Evolutionary conservation across 768 basidiomycete genomes (phyloP).

Genomic region (Naganishia antarctica): DNA sequence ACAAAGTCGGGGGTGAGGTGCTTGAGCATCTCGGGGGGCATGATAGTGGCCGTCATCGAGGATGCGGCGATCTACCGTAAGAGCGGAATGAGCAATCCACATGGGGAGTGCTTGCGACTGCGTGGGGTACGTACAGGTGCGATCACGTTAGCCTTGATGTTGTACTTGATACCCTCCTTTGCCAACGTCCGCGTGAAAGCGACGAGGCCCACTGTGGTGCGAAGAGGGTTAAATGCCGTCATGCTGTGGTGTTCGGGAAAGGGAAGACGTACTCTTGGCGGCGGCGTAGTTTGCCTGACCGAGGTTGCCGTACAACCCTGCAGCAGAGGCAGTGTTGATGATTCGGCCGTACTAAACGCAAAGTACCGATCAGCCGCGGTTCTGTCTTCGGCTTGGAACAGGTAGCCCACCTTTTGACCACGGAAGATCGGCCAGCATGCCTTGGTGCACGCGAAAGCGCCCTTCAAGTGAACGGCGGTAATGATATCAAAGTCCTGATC

Average conservation of each 20-base stretch:
- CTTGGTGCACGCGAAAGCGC: slow-evolving; percentile 84
- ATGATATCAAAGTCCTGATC: slow-evolving; percentile 88
- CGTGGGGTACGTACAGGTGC: slow-evolving; percentile 64
- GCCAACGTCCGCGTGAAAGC: slow-evolving; percentile 90
- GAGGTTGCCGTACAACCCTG: slow-evolving; percentile 91
- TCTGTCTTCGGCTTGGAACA: background rate
- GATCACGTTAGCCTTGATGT: slow-evolving; percentile 77
- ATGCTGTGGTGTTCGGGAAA: no score
- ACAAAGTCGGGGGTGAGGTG: slow-evolving; percentile 86
- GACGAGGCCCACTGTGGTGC: slow-evolving; percentile 70
- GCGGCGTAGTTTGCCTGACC: slow-evolving; percentile 98
- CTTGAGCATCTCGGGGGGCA: slow-evolving; percentile 90
- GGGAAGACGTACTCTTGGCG: slow-evolving; percentile 62
- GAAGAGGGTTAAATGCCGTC: background rate
- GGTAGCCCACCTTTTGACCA: slow-evolving; percentile 44
- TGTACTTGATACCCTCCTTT: slow-evolving; percentile 84
- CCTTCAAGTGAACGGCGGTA: slow-evolving; percentile 84
- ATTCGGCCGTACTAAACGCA: slow-evolving; percentile 71
- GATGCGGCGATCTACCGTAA: slow-evolving; percentile 77
- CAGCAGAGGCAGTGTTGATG: slow-evolving; percentile 90
- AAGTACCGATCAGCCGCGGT: background rate
- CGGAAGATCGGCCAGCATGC: slow-evolving; percentile 95
- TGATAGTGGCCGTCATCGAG: slow-evolving; percentile 88
- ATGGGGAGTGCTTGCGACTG: no score
- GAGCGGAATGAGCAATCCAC: background rate